phyloP scores from a whole-genome alignment of 345 rosid genomes.

The Microcos paniculata region DNA sequence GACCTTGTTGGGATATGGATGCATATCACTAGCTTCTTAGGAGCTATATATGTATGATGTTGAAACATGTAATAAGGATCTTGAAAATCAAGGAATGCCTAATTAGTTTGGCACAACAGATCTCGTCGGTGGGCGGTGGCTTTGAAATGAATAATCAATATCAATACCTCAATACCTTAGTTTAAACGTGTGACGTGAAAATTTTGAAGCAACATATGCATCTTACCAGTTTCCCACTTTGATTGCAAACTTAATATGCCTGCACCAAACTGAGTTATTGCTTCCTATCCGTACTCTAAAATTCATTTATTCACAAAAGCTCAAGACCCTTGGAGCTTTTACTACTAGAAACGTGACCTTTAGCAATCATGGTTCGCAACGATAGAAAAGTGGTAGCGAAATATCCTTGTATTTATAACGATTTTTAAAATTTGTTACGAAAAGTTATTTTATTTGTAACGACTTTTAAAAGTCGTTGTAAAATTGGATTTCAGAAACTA shows the following conservation, averaged over 20 bases:
- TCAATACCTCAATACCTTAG: too few relatives aligned
- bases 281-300: neutral
- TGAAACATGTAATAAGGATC: slow-evolving; percentile 22
- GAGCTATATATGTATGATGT: slow-evolving; percentile 7
- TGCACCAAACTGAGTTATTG: slow-evolving; percentile 9
- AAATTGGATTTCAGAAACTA: too few relatives aligned
- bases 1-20: slow-evolving; percentile 20
- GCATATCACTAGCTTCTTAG: slow-evolving; percentile 25
- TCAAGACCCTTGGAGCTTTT: too few relatives aligned
- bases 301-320: too few relatives aligned
- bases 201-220: neutral
- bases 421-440: too few relatives aligned
- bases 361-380: too few relatives aligned
- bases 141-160: neutral
- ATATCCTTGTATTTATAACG: too few relatives aligned
- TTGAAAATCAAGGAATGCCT: slow-evolving; percentile 25
- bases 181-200: neutral
- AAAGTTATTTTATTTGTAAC: too few relatives aligned
- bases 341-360: too few relatives aligned
- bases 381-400: too few relatives aligned
- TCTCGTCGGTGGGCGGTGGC: slow-evolving; percentile 21
- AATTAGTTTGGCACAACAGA: slow-evolving; percentile 23
- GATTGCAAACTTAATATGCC: neutral
- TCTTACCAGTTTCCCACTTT: too few relatives aligned
- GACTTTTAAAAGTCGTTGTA: too few relatives aligned